These are phyloP conservation scores for Zoysia matrella DNA, from an alignment of 202 grass and related monocot species.

Conservation along the genomic window DNA sequence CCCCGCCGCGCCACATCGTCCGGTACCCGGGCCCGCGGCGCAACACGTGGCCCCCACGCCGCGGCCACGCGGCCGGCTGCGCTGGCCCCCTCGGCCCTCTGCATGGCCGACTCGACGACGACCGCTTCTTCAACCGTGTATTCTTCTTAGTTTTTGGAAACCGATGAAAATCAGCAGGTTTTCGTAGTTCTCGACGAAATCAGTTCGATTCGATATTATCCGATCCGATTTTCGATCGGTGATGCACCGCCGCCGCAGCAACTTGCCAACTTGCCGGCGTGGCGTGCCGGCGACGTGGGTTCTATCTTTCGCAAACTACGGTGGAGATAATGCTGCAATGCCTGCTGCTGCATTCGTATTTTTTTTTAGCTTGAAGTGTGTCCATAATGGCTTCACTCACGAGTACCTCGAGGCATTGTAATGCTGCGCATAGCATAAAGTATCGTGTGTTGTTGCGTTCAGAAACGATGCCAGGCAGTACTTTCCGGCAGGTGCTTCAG, in stretches of 20 bases:
- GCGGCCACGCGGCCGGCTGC: conserved; percentile 42
- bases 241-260: neutral
- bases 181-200: too few relatives aligned
- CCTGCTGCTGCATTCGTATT: neutral
- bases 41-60: conserved; percentile 48
- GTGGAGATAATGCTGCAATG: neutral
- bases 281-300: neutral
- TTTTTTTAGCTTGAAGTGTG: too few relatives aligned
- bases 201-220: too few relatives aligned
- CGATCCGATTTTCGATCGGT: too few relatives aligned
- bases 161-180: too few relatives aligned
- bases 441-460: neutral
- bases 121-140: neutral
- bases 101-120: neutral
- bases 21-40: conserved; percentile 1
- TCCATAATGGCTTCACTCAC: too few relatives aligned
- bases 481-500: neutral
- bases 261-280: neutral
- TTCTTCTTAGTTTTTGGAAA: too few relatives aligned
- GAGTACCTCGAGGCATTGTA: too few relatives aligned
- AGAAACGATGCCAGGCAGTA: neutral
- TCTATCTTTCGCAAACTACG: neutral
- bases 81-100: conserved; percentile 49
- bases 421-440: too few relatives aligned
- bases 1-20: conserved; percentile 42